Evolutionary conservation across 768 basidiomycete genomes (phyloP), one percentile per base, ranked within the genome.

Genomic region (Auricularia heimuer): DNA sequence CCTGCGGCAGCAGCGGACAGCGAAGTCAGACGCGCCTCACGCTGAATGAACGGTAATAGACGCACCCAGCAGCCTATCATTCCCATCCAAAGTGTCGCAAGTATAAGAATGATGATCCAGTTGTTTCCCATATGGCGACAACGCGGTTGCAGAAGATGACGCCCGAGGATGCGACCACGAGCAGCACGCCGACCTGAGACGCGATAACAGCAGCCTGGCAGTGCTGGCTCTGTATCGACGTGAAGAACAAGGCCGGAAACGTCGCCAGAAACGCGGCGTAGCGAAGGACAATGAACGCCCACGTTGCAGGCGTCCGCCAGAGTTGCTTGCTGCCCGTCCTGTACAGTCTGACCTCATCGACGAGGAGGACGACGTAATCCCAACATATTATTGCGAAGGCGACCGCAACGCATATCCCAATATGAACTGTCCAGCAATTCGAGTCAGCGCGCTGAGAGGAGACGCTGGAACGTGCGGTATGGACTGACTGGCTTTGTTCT

Each of bases 31-130:
- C 44, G 44, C 44, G 10, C 11, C 10, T 18, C 44, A 45, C 44
- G 44, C 11, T 45, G 18, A 18, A 45, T 10, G 44, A 11, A 45
- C 10, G 10, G 18, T 18, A 18, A 10, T 10, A 11, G 44, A 45
- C 72, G 61, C 65, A 75, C 76, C 76, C 75, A 77, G 60, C 71
- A 70, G 62, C 70, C 68, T 34, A 74, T 62, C 73, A 74, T 76
- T 8, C 71, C 62, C 34, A 73, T 54, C 35, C 71, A 73, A 34
- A 73, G 68, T 8, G 71, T 24, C 3, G 67, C 64, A 11, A 74
- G 70, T 3, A 74, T 42, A 7, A 60, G 72, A 42, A 73, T 56
- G 21, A 74, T 71, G 44, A 69, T 65, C 45, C 67, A 72, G 34
- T 71, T 69, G 24, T 71, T 72, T 47, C 70, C 76, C 76, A 78